A percentile compares a stretch with the other conserved stretches of the same genome.
phyloP scores from a whole-genome alignment of 1,139 yeast species.

The Sugiyamaella neomexicana region DNA sequence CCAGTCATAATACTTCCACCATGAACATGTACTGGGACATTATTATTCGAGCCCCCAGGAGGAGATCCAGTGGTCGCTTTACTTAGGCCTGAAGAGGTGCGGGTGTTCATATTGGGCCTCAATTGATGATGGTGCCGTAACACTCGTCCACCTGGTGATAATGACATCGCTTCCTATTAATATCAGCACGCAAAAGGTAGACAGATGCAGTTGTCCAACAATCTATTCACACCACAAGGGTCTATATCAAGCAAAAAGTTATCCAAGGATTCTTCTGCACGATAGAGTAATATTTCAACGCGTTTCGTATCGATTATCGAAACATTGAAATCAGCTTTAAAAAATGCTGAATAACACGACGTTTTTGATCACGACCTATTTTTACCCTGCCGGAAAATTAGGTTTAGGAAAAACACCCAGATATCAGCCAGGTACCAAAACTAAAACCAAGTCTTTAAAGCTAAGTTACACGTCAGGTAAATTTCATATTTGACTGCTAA shows the following conservation, averaged over 20 bases:
- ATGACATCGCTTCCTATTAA: not conserved
- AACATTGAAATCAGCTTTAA: not conserved
- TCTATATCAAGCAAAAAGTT: not conserved
- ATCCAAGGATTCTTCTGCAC: not conserved
- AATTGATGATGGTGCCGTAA: constrained; percentile 11
- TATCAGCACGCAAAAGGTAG: not conserved
- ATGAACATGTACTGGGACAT: constrained; percentile 4
- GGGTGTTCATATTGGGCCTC: not conserved
- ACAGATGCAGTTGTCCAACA: no score
- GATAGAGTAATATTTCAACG: not conserved
- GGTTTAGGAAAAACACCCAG: not conserved
- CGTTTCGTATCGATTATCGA: not conserved
- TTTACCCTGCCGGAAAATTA: constrained; percentile 2
- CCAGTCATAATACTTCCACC: constrained; percentile 12
- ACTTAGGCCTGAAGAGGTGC: not conserved
- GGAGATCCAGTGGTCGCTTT: not conserved
- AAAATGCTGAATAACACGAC: no score
- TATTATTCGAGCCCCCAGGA: not conserved
- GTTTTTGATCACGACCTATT: no score
- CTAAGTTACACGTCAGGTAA: constrained; percentile 2
- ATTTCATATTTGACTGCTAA: not conserved
- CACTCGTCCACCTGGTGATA: constrained; percentile 12
- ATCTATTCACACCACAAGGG: not conserved
- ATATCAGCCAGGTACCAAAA: not conserved
- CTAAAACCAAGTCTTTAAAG: no score